Evolutionary conservation across 805 yeast genomes (phyloP).

Genomic region (Spathaspora arborariae): DNA sequence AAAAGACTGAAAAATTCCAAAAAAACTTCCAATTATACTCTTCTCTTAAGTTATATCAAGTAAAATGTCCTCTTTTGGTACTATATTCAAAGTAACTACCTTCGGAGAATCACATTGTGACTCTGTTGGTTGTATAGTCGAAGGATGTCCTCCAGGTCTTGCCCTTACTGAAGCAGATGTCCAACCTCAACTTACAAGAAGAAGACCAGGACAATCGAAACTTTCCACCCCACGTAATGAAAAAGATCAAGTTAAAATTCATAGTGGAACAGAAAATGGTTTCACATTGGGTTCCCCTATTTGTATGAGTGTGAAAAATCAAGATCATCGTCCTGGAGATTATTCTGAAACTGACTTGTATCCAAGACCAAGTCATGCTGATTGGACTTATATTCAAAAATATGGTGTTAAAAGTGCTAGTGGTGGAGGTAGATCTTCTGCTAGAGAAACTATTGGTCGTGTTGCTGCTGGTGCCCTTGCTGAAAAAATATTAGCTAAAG

Average conservation of each 20-base stretch:
- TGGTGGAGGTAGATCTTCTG: slow-evolving; percentile 97
- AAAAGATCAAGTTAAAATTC: slow-evolving; percentile 88
- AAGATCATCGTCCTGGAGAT: slow-evolving; percentile 96
- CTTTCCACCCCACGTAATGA: slow-evolving; percentile 94
- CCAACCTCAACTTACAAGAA: slow-evolving; percentile 93
- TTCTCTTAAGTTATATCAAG: background rate
- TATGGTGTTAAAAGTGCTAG: slow-evolving; percentile 92
- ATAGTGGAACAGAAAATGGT: slow-evolving; percentile 91
- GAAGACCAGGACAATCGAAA: slow-evolving; percentile 96
- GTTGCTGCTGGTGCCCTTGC: slow-evolving; percentile 99
- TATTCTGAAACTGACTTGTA: slow-evolving; percentile 91
- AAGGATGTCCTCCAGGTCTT: slow-evolving; percentile 97
- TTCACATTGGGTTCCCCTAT: slow-evolving; percentile 92
- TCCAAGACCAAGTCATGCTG: slow-evolving; percentile 99
- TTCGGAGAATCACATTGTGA: slow-evolving; percentile 98
- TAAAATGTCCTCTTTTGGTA: slow-evolving; percentile 41
- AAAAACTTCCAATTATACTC: background rate
- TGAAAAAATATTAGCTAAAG: slow-evolving; percentile 77
- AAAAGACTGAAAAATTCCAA: background rate
- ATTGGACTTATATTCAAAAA: slow-evolving; percentile 84
- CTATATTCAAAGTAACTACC: slow-evolving; percentile 68
- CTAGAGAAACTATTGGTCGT: slow-evolving; percentile 97
- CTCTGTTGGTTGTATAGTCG: slow-evolving; percentile 97
- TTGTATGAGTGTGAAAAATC: slow-evolving; percentile 87
- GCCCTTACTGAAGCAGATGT: slow-evolving; percentile 78